Percentiles rank a stretch among this genome's conserved stretches.
Conservation (phyloP, 225 moss, liverwort and hornwort species). For the Rhytidiadelphus loreus region DNA sequence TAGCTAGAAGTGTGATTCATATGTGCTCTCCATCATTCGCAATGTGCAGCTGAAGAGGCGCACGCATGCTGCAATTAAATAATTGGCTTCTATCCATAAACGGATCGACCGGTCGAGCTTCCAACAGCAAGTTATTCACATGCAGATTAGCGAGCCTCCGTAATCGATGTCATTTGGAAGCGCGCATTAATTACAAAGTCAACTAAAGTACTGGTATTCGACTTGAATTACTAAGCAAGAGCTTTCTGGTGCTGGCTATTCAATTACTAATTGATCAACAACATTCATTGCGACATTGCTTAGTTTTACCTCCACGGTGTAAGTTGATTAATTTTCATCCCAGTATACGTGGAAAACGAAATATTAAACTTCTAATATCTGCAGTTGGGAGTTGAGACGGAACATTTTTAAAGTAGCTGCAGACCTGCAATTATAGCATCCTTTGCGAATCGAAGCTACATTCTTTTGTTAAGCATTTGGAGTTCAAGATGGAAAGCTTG, state of each 20-base stretch:
- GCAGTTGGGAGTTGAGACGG: not conserved
- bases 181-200: not conserved
- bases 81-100: not conserved
- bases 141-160: not conserved
- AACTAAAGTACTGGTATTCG: not conserved
- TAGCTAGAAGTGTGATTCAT: not conserved
- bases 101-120: not conserved
- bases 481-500: not conserved
- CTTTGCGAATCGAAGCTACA: not conserved
- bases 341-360: not conserved
- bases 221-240: not conserved
- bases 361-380: too few relatives aligned
- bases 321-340: not conserved
- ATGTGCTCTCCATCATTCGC: not conserved
- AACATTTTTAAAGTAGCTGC: not conserved
- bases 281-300: too few relatives aligned
- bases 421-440: not conserved
- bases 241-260: not conserved
- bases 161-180: not conserved
- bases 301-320: too few relatives aligned
- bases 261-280: too few relatives aligned
- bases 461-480: not conserved
- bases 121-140: not conserved
- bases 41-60: too few relatives aligned
- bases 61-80: too few relatives aligned